Base-by-base conservation (phyloP, 1,139 yeast genomes). In the Pichia sp. region DNA sequence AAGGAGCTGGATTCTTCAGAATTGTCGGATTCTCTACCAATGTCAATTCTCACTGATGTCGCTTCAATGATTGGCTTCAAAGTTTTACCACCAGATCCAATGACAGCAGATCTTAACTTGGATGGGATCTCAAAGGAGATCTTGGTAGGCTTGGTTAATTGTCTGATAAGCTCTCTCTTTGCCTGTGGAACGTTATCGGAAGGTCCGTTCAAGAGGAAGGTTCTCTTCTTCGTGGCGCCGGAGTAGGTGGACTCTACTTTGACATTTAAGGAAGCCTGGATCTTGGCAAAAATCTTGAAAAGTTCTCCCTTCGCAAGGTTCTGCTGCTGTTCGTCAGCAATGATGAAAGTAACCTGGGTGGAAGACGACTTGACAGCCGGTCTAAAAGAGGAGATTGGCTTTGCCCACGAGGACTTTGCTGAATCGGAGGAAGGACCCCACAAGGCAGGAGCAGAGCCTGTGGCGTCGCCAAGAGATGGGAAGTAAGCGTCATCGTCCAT, bases 51-150 rank as follows among this genome's bases (percentile, higher is more conserved):
- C 55, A 89, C 90, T 53, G 83, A 87, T 59, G 87, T 79, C 49
- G 81, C 76, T 55, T 79, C 86, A 55, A 87, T 78, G 63, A 95
- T 88, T 57, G 93, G 91, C 67, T 84, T 87, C 71, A 95, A 81
- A 60, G 78, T 87, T 62, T 80, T 80, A 66, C 99, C 99, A 70
- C 85, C 88, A 49, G 93, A 80, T 56, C 99, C 99, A 72, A 95
- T 91, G 60, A 95, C 81, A 56, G 82, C 80, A 4, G 96, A 80
- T 70, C 96, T 83, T 54, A 90, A 79, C 63, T 81, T 81, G 31
- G 93, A 80, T 44, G 99, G 98, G 55, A 93, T 82, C 48, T 76
- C 71, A 67, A 93, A 80, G 45, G 76, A 71, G 50, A 81, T 73
- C 16, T 74, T 74, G 54, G 88, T 81, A 49, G 95, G 92, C 69